A percentile compares a stretch with the other conserved stretches of the same genome.
Conservation (phyloP, 257 asterid species). For the Solanum chiquidenum region DNA sequence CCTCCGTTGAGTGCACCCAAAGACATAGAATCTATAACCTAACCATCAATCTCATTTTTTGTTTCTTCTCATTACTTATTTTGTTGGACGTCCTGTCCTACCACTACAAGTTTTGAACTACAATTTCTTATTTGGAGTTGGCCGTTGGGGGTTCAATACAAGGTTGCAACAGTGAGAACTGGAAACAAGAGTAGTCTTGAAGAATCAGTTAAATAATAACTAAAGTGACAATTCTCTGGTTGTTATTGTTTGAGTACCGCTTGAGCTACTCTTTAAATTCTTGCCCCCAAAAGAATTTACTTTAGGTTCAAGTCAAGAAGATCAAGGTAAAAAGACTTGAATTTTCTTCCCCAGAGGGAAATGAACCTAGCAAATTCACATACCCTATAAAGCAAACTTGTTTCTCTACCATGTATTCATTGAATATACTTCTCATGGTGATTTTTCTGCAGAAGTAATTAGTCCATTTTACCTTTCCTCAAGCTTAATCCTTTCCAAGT, state of each 20-base stretch:
- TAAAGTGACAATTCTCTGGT: not conserved
- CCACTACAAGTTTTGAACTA: not conserved
- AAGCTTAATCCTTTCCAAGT: not conserved
- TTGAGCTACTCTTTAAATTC: not conserved
- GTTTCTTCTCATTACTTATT: not conserved
- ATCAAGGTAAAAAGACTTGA: not conserved
- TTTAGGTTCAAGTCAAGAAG: not conserved
- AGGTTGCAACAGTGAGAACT: not conserved
- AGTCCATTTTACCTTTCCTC: not conserved
- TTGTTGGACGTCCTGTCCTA: not conserved
- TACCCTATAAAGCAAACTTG: not conserved
- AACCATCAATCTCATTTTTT: not conserved
- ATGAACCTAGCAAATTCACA: not conserved
- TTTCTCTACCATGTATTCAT: not conserved
- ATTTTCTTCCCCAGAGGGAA: not conserved
- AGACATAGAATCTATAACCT: not conserved
- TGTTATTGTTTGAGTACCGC: not conserved
- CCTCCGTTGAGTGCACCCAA: not conserved
- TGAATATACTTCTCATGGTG: not conserved
- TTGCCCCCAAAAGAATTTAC: not conserved
- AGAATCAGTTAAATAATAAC: not conserved
- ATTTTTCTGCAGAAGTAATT: not conserved
- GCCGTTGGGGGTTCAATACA: not conserved
- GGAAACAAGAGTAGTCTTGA: not conserved
- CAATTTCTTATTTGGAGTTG: not conserved